Evolutionary conservation across 2,329 filamentous ascomycete species (phyloP).

Genomic region (Pseudogymnoascus sp.): DNA sequence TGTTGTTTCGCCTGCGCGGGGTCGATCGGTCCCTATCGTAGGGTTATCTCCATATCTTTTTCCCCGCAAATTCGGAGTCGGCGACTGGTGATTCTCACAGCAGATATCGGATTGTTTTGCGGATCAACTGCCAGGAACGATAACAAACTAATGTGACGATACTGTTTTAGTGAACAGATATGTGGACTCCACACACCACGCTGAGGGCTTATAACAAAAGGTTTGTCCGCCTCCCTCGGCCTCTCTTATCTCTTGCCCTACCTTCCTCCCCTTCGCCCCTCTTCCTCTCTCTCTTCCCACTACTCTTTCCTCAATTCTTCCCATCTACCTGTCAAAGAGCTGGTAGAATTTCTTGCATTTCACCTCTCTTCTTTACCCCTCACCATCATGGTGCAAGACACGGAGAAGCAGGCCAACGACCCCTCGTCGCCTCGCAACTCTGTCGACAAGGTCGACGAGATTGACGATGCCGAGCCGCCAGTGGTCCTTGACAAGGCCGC

Average conservation of each 20-base stretch:
- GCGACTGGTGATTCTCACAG: not conserved
- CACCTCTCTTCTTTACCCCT: not conserved
- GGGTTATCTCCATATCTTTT: not conserved
- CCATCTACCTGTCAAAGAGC: not conserved
- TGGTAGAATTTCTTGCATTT: not conserved
- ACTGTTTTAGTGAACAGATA: not conserved
- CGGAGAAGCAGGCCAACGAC: not conserved
- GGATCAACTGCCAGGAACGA: not conserved
- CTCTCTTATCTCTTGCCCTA: not conserved
- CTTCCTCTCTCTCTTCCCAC: not conserved
- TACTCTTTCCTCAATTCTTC: not conserved
- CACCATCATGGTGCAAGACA: not conserved
- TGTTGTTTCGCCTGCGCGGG: not conserved
- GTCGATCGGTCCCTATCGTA: not conserved
- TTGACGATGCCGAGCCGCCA: slow-evolving; percentile 13
- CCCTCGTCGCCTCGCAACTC: not conserved
- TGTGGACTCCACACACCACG: not conserved
- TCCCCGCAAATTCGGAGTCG: not conserved
- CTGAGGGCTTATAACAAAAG: not conserved
- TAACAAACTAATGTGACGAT: not conserved
- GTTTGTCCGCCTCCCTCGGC: slow-evolving; percentile 1
- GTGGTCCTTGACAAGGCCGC: slow-evolving; percentile 33
- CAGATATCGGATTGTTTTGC: not conserved
- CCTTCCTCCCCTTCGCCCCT: not conserved
- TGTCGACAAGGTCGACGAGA: not conserved